These are phyloP conservation scores for Royoungia palumana DNA, from an alignment of 768 basidiomycete species.

Conservation along the genomic window DNA sequence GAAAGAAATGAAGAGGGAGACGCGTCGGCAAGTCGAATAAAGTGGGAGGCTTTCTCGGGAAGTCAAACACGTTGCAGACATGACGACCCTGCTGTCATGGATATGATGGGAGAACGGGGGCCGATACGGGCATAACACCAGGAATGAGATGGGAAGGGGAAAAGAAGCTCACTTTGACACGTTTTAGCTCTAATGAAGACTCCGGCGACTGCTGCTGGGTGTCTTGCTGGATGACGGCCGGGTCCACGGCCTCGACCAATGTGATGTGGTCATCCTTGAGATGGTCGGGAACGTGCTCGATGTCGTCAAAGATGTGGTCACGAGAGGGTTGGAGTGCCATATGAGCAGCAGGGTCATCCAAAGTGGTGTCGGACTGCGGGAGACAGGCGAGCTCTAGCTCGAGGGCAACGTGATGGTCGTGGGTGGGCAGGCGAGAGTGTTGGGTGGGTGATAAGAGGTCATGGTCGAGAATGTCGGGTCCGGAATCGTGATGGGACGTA, in stretches of 20 bases:
- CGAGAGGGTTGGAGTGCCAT: conserved; percentile 30
- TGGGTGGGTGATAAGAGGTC: conserved; percentile 32
- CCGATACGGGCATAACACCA: conserved; percentile 13
- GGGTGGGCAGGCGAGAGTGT: conserved; percentile 25
- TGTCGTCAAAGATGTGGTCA: conserved; percentile 32
- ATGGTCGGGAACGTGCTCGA: conserved; percentile 33
- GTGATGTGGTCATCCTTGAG: conserved; percentile 32
- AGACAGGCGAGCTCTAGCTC: conserved; percentile 28
- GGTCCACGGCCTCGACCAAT: conserved; percentile 36
- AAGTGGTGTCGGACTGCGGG: conserved; percentile 23
- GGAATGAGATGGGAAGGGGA: conserved; percentile 16
- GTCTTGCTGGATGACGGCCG: conserved; percentile 48
- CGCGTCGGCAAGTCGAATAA: conserved; percentile 17
- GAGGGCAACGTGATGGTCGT: conserved; percentile 32
- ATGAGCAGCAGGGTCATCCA: conserved; percentile 26
- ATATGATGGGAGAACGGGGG: conserved; percentile 19
- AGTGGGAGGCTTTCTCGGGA: conserved; percentile 7
- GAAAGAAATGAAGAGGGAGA: conserved; percentile 20
- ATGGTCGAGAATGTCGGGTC: conserved; percentile 32
- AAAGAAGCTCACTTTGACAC: conserved; percentile 66
- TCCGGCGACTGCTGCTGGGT: conserved; percentile 60
- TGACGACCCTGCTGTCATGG: conserved; percentile 18
- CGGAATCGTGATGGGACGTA: conserved; percentile 28
- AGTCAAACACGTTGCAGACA: conserved; percentile 25
- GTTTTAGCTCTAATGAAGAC: conserved; percentile 72